Evolutionary conservation across 805 yeast genomes (phyloP), one percentile per base, ranked within the genome.

Genomic region (Kodamaea hsintzibuensis): DNA sequence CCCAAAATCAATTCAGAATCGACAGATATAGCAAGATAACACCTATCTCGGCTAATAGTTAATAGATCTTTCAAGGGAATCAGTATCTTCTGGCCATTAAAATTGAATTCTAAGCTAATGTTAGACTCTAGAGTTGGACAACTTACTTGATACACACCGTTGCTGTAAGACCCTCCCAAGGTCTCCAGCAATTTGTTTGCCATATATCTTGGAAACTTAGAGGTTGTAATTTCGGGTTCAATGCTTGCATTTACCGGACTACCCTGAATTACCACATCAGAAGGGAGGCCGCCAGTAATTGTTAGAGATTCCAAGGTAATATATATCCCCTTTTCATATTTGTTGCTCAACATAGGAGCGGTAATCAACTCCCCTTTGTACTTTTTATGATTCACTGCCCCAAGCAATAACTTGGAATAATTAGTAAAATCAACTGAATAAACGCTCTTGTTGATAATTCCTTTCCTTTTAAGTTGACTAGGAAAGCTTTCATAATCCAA

Each of bases 341-440:
- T 59, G 22, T 22, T 14, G 3, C 83, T 83, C 53, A 82, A 71
- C 40, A 37, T 39, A 12, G 33, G 35, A 14, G 45, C 16, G 2
- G 72, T 61, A 18, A 56, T 59, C 57, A 78, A 62, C 1, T 58
- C 62, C 16, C 90, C 91, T 0, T 68, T 51, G 64, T 81, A 85
- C 67, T 86, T 86, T 42, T 81, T 76, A 55, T 79, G 80, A 61
- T 88, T 92, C 22, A 84, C 78, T 30, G 86, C 95, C 48, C 95
- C 93, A 5, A 30, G 35, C 71, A 88, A 88, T 46, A 88, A 65
- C 17, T 88, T 72, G n/a, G 76, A 67, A 2, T 74, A 74, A 2
- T 54, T 38, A 13, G 49, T 54, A 51, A 61, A 50, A 42, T 56
- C 54, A 8, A 60, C 10, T 7, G 60, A 57, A 44, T 57, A 59